Evolutionary conservation across 169 alveolate species (phyloP).

Genomic region (Eimeria maxima): DNA sequence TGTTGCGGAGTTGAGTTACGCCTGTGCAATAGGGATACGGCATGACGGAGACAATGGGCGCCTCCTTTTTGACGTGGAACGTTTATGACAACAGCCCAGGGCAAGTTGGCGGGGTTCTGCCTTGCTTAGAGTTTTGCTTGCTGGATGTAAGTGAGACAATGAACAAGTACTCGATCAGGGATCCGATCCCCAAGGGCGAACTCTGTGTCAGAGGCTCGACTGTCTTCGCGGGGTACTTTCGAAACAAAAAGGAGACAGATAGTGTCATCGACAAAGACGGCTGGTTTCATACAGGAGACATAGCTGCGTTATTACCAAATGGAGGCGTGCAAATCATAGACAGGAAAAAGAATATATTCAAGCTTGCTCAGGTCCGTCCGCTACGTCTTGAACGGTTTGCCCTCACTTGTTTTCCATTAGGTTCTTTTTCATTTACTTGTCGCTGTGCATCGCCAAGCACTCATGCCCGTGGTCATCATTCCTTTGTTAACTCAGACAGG

Average conservation of each 20-base stretch:
- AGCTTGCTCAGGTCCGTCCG: slow-evolving; percentile 91
- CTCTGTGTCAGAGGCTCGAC: slow-evolving; percentile 89
- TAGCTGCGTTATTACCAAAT: slow-evolving; percentile 88
- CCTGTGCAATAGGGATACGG: slow-evolving; percentile 85
- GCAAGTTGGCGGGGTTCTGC: slow-evolving; percentile 92
- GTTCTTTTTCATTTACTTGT: background rate
- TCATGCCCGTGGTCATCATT: background rate
- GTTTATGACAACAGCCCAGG: slow-evolving; percentile 84
- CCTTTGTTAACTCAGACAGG: background rate
- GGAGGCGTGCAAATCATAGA: slow-evolving; percentile 93
- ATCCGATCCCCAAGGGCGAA: slow-evolving; percentile 90
- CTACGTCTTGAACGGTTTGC: background rate
- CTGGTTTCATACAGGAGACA: slow-evolving; percentile 96
- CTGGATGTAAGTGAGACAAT: slow-evolving; percentile 91
- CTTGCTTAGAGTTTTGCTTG: slow-evolving; percentile 89
- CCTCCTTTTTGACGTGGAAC: slow-evolving; percentile 86
- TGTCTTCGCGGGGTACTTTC: slow-evolving; percentile 87
- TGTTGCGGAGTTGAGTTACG: background rate
- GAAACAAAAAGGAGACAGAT: slow-evolving; percentile 87
- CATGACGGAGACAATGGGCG: slow-evolving; percentile 92
- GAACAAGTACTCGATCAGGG: slow-evolving; percentile 86
- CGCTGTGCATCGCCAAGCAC: background rate
- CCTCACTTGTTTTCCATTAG: background rate
- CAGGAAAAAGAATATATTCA: slow-evolving; percentile 97
- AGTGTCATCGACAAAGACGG: slow-evolving; percentile 94